These are phyloP conservation scores for Zarea fungicola DNA, from an alignment of 2,329 filamentous ascomycete species.

Conservation along the genomic window DNA sequence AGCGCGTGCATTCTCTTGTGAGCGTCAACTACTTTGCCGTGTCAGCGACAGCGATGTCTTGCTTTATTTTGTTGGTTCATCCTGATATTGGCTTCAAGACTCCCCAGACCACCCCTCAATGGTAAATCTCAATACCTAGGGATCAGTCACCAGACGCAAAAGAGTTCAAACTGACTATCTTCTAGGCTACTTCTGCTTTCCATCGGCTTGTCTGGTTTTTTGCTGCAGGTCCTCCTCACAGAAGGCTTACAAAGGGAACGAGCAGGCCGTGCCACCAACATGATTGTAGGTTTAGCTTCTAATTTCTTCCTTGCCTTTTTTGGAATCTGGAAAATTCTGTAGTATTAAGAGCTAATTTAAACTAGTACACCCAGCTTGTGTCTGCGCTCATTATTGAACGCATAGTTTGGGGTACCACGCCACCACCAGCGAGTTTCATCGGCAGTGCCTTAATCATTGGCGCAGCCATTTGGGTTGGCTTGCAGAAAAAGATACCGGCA, in stretches of 20 bases:
- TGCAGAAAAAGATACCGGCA: conserved; percentile 33
- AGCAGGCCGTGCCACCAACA: conserved; percentile 27
- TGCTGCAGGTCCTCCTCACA: conserved; percentile 74
- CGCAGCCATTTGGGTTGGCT: conserved; percentile 36
- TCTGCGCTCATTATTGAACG: conserved; percentile 35
- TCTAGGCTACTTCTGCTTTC: conserved; percentile 46
- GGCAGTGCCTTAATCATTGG: conserved; percentile 37
- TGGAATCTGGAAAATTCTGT: no score
- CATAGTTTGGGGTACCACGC: conserved; percentile 38
- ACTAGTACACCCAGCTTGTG: conserved; percentile 29
- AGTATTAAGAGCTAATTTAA: conserved; percentile 25
- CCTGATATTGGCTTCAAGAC: conserved; percentile 37
- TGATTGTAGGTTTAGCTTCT: conserved; percentile 24
- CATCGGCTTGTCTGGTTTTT: conserved; percentile 65
- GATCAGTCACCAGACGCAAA: conserved; percentile 10
- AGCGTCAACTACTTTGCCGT: conserved; percentile 73
- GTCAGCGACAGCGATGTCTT: conserved; percentile 61
- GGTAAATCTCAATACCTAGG: conserved; percentile 16
- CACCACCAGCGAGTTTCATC: conserved; percentile 31
- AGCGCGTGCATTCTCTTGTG: conserved; percentile 68
- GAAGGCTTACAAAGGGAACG: conserved; percentile 68
- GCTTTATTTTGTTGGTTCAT: conserved; percentile 48
- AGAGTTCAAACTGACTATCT: conserved; percentile 23
- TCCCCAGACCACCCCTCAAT: conserved; percentile 22
- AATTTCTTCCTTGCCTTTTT: no score